Evolutionary conservation across 257 asterid species (phyloP).

Genomic region (Nicotiana obtusifolia): DNA sequence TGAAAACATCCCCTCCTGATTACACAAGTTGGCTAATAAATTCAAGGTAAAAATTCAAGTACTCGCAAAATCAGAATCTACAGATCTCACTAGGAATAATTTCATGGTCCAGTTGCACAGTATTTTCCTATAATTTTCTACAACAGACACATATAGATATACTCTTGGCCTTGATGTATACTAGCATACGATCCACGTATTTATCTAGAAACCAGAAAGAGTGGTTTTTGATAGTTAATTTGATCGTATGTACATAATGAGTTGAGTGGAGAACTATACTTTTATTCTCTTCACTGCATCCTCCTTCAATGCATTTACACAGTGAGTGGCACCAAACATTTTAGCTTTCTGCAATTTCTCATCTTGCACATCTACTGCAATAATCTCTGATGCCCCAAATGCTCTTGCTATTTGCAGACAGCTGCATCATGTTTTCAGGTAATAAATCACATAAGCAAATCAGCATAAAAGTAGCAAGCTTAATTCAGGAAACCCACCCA

Average conservation of each 20-base stretch:
- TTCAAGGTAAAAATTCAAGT: background rate
- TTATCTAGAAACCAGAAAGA: background rate
- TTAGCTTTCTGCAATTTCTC: conserved; percentile 86
- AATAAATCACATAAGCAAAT: conserved; percentile 16
- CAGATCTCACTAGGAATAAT: background rate
- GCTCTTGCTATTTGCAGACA: conserved; percentile 98
- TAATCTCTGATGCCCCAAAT: conserved; percentile 94
- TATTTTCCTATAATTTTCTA: background rate
- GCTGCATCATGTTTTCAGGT: conserved; percentile 44
- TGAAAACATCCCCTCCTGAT: background rate
- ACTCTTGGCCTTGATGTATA: background rate
- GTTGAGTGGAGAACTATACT: conserved; percentile 28
- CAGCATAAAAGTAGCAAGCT: background rate
- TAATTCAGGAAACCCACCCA: background rate
- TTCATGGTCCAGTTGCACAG: background rate
- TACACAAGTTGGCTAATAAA: background rate
- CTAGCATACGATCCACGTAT: background rate
- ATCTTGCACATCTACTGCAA: conserved; percentile 93
- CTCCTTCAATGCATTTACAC: conserved; percentile 66
- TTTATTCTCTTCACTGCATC: conserved; percentile 68
- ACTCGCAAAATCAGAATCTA: background rate
- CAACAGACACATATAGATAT: background rate
- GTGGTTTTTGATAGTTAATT: background rate
- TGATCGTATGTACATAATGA: background rate
- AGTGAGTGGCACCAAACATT: conserved; percentile 79